A percentile compares a stretch with the other conserved stretches of the same genome.
Evolutionary conservation across 2,329 filamentous ascomycete species (phyloP).

Genomic region (Beauveria sp.): DNA sequence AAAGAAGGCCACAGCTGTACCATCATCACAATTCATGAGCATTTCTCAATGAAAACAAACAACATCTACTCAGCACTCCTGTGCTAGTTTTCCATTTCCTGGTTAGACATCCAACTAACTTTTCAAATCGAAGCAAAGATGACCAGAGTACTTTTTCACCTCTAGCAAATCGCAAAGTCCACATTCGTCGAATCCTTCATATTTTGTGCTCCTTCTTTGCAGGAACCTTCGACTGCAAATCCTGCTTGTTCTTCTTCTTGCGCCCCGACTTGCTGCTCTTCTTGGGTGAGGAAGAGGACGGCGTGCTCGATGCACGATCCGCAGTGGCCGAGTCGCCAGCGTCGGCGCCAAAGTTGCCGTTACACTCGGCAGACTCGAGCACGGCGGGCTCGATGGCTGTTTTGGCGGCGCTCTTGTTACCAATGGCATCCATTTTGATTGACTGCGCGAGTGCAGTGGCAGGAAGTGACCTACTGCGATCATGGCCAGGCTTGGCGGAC

Average conservation of each 20-base stretch:
- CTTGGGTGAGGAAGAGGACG: neutral
- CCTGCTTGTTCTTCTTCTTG: constrained; percentile 7
- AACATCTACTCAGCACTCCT: neutral
- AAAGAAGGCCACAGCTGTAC: constrained; percentile 11
- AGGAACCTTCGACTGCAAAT: neutral
- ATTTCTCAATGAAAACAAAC: neutral
- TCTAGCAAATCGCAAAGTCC: neutral
- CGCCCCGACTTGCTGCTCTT: neutral
- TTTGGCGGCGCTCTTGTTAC: neutral
- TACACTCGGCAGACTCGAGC: neutral
- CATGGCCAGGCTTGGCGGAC: neutral
- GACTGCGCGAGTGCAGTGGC: neutral
- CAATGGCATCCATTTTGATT: neutral
- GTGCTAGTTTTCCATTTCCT: neutral
- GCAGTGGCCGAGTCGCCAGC: neutral
- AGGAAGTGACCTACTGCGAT: constrained; percentile 3
- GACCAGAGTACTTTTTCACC: neutral
- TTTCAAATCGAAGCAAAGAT: neutral
- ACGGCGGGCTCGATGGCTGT: neutral
- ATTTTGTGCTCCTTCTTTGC: constrained; percentile 1
- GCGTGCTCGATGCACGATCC: neutral
- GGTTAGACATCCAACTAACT: neutral
- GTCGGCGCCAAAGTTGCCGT: neutral
- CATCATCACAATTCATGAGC: constrained; percentile 7
- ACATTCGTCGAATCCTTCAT: neutral